Percentiles rank a stretch among this genome's conserved stretches.
phyloP scores from a whole-genome alignment of 768 basidiomycete species.

The Ramaria sp. region DNA sequence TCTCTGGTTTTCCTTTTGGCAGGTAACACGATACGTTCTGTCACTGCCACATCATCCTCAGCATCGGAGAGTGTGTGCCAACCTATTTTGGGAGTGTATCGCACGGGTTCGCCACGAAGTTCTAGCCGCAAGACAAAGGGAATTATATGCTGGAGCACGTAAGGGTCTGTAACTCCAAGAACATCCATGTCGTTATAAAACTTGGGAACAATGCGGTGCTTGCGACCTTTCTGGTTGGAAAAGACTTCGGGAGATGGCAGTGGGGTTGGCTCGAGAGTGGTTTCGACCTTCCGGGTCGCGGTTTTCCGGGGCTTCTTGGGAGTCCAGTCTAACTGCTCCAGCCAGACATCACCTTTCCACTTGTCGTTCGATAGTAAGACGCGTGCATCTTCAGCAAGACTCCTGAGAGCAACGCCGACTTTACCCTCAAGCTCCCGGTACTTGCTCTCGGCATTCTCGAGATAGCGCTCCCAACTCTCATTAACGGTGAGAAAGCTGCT shows the following conservation, averaged over 20 bases:
- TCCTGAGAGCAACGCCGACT: slow-evolving; percentile 49
- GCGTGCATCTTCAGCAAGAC: slow-evolving; percentile 53
- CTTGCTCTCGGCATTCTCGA: slow-evolving; percentile 64
- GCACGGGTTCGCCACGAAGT: slow-evolving; percentile 52
- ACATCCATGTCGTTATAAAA: slow-evolving; percentile 48
- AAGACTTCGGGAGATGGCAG: neutral
- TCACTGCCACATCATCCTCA: slow-evolving; percentile 12
- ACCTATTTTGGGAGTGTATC: slow-evolving; percentile 39
- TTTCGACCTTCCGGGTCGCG: neutral
- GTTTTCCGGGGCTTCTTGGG: slow-evolving; percentile 62
- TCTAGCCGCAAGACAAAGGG: slow-evolving; percentile 59
- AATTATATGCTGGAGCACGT: slow-evolving; percentile 40
- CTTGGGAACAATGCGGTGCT: slow-evolving; percentile 24
- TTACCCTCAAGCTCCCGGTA: slow-evolving; percentile 62
- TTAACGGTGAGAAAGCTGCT: slow-evolving; percentile 88
- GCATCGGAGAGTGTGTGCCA: slow-evolving; percentile 53
- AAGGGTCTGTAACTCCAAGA: slow-evolving; percentile 31
- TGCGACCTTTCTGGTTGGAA: neutral
- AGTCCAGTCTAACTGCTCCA: slow-evolving; percentile 90
- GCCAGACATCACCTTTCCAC: slow-evolving; percentile 74
- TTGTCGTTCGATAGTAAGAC: slow-evolving; percentile 35
- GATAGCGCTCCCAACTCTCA: slow-evolving; percentile 77
- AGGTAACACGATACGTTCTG: slow-evolving; percentile 15
- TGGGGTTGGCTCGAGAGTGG: neutral
- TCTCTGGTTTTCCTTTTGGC: neutral